Evolutionary conservation across 1,284 basidiomycete genomes (phyloP), one percentile per base, ranked within the genome.

Genomic region (Leccinum pachyderme): DNA sequence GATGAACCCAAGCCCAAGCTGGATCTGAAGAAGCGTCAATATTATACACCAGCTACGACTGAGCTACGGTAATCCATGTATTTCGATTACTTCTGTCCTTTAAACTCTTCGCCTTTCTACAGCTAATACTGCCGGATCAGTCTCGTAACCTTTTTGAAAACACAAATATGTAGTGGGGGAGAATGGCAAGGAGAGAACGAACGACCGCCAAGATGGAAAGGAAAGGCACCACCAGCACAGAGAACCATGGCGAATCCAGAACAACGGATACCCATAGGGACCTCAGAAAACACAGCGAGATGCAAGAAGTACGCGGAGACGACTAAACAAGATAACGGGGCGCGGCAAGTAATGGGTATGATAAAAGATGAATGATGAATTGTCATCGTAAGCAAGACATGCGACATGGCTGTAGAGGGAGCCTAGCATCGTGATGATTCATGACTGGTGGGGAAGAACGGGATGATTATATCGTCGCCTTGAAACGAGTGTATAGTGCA

Each of bases 41-140:
- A 71, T 68, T 62, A 62, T 71, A 68, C 66, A 68, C 35, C 46
- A 58, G 49, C 56, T 65, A 57, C 55, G 41, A 52, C n/a, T 41
- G 61, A 59, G 56, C 59, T 68, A 66, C 48, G 54, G 45, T 59
- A 62, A 59, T 37, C 65, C 59, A 56, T 68, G 61, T 61, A 62
- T 58, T 60, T 70, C 54, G 49, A 65, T 65, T 67, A 68, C 63
- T 66, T 69, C 66, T 67, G 67, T 69, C 58, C 65, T 54, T 58
- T 54, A 39, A 55, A 39, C 50, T 57, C 63, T 54, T 62, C 51
- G 37, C 41, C 50, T 39, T 53, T 68, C 69, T 70, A 71, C 58
- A 51, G 54, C 62, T 62, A 65, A 60, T 57, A 63, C 56, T 57
- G 54, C 65, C 66, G 63, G 67, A 68, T 70, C 58, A 66, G 53